Evolutionary conservation across 1,139 yeast genomes (phyloP), one percentile per base, ranked within the genome.

Genomic region (Saccharomyces hybrid): DNA sequence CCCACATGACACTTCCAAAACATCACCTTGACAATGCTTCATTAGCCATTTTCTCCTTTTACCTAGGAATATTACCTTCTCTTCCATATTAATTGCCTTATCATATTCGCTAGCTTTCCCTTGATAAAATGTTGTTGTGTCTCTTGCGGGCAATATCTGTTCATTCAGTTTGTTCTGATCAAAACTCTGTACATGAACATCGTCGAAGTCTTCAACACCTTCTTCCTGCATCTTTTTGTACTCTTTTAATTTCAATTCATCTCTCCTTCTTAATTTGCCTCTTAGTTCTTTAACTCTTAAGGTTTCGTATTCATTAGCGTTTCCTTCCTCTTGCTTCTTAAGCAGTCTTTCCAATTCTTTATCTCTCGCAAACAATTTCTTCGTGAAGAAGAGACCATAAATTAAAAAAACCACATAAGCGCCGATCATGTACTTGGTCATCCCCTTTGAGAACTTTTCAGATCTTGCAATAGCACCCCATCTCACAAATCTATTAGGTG

Each of bases 1-100:
- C 54, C 99, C 99, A 67, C 96, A 88, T 0, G 97, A 86, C 16
- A 91, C 93, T 71, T 95, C 99, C 57, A 93, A 74, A 1, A 90
- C 97, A 67, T 90, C 97, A 29, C 98, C 98, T 57, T 75, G 72
- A 52, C 87, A 79, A 58, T 88, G 86, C 50, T 78, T 79, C 89
- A 88, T 86, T 50, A 89, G 73, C 88, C 95, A 86, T 62, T 83
- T 82, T 64, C 99, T 80, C 72, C 90, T 82, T 61, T 80, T 78
- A 47, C 96, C 95, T 80, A 93, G 82, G 50, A 88, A 78, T 58
- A 95, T 83, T 52, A 88, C 80, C 53, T 84, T 73, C 68, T 93
- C 99, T 75, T 93, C 99, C 78, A 88, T 81, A 64, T 86, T 83
- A 59, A 93, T 87, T 58, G 84, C 91, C 51, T 78, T 76, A 66